Evolutionary conservation across 768 basidiomycete species (phyloP).

Genomic region (Daedalea quercina): DNA sequence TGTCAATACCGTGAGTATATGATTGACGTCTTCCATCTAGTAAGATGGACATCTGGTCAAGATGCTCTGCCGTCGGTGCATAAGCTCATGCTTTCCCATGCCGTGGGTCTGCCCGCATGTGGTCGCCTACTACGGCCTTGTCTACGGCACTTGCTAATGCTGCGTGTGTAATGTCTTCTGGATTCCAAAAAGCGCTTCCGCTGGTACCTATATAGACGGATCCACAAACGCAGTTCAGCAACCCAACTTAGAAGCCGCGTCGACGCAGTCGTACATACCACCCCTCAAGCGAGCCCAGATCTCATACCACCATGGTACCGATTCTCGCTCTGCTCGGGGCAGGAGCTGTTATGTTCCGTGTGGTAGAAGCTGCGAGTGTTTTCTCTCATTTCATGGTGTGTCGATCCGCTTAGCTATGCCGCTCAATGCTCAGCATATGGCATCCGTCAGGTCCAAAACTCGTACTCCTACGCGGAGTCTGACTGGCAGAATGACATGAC

Average conservation of each 20-base stretch:
- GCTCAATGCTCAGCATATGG: not conserved
- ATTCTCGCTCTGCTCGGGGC: not conserved
- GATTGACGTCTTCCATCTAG: too few relatives aligned
- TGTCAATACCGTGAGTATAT: too few relatives aligned
- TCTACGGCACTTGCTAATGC: too few relatives aligned
- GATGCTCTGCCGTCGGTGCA: too few relatives aligned
- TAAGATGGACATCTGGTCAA: too few relatives aligned
- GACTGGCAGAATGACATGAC: not conserved
- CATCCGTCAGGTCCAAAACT: not conserved
- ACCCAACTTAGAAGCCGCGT: not conserved
- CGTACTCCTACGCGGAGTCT: not conserved
- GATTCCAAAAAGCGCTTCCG: too few relatives aligned
- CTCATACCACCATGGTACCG: not conserved
- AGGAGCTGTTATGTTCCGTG: not conserved
- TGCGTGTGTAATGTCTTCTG: too few relatives aligned
- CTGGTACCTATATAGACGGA: too few relatives aligned
- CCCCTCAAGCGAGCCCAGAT: not conserved
- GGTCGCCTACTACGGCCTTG: too few relatives aligned
- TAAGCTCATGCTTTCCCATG: too few relatives aligned
- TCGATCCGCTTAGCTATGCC: not conserved
- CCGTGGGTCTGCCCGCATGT: too few relatives aligned
- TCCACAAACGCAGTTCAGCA: too few relatives aligned
- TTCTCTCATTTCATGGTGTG: not conserved
- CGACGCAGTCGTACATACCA: not conserved
- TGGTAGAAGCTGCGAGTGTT: not conserved